A percentile compares a stretch with the other conserved stretches of the same genome.
Conservation (phyloP, 2,329 filamentous ascomycete species). For the Arthroderma sp. region DNA sequence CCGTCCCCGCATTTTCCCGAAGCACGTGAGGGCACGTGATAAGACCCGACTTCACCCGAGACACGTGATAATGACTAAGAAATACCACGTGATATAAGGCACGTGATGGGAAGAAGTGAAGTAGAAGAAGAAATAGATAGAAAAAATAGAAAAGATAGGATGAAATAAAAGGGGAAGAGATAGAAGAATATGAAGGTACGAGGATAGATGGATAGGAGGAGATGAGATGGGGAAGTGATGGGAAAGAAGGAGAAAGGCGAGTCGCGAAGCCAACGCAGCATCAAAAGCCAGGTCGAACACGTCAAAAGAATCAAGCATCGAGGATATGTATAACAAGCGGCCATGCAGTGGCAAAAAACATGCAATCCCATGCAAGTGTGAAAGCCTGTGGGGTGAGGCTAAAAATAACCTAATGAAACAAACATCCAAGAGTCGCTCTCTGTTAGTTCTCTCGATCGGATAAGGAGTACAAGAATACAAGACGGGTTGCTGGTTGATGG, state of each 20-base stretch:
- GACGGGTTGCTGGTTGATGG: too few species aligned
- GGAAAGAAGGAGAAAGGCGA: too few species aligned
- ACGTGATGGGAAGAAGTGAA: not conserved
- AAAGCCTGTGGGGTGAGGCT: not conserved
- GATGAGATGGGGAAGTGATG: not conserved
- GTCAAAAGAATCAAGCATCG: too few species aligned
- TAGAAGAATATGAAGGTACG: not conserved
- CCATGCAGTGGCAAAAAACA: not conserved
- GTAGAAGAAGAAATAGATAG: not conserved
- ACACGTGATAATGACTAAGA: not conserved
- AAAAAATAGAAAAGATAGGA: not conserved
- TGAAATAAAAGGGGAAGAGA: not conserved
- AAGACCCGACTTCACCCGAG: not conserved
- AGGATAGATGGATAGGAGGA: not conserved
- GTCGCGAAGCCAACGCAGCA: too few species aligned
- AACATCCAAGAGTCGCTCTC: too few species aligned
- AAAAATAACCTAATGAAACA: not conserved
- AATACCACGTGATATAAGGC: not conserved
- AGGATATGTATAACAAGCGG: not conserved
- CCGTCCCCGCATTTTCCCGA: not conserved
- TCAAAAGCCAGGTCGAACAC: too few species aligned
- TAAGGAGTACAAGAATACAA: too few species aligned
- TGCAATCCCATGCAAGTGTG: not conserved
- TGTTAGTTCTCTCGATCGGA: too few species aligned
- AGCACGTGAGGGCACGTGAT: not conserved